These are phyloP conservation scores for Chlorella sp. DNA, from an alignment of 139 green algal species.

Conservation along the genomic window DNA sequence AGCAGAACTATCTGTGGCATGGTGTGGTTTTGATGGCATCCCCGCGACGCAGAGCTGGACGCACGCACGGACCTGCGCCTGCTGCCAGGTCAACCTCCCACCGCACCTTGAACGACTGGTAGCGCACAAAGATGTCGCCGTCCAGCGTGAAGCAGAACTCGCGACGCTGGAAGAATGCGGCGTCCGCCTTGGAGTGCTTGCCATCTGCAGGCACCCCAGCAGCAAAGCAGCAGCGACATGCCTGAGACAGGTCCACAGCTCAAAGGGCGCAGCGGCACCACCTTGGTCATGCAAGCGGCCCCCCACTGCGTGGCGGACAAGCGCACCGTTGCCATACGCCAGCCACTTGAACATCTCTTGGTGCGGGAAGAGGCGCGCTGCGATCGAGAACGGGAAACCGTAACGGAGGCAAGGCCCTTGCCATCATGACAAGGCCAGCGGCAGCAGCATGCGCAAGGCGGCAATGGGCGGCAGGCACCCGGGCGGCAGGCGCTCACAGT, in stretches of 20 bases:
- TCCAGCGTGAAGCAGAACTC: slow-evolving; percentile 99
- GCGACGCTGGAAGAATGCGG: slow-evolving; percentile 76
- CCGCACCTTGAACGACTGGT: slow-evolving; percentile 94
- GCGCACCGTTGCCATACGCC: slow-evolving; percentile 90
- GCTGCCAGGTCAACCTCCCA: too few relatives aligned
- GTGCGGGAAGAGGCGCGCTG: slow-evolving; percentile 74
- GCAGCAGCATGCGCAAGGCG: background rate
- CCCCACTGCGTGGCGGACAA: background rate
- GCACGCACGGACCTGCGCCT: too few relatives aligned
- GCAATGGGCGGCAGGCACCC: background rate
- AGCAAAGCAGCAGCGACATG: background rate
- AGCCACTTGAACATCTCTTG: slow-evolving; percentile 92
- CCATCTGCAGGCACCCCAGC: slow-evolving; percentile 49
- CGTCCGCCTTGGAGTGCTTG: slow-evolving; percentile 82
- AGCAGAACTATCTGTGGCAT: background rate
- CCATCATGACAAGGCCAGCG: too few relatives aligned
- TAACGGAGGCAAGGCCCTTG: too few relatives aligned
- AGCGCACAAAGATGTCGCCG: slow-evolving; percentile 98
- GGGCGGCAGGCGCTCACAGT: slow-evolving; percentile 32
- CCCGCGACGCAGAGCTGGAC: too few relatives aligned
- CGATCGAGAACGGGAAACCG: background rate
- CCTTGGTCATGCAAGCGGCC: background rate
- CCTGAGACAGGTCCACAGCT: too few relatives aligned
- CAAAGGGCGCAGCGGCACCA: background rate
- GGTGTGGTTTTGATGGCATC: too few relatives aligned